Base-by-base conservation (phyloP, 2,329 filamentous ascomycete species). In the Gnomoniopsis sp. region DNA sequence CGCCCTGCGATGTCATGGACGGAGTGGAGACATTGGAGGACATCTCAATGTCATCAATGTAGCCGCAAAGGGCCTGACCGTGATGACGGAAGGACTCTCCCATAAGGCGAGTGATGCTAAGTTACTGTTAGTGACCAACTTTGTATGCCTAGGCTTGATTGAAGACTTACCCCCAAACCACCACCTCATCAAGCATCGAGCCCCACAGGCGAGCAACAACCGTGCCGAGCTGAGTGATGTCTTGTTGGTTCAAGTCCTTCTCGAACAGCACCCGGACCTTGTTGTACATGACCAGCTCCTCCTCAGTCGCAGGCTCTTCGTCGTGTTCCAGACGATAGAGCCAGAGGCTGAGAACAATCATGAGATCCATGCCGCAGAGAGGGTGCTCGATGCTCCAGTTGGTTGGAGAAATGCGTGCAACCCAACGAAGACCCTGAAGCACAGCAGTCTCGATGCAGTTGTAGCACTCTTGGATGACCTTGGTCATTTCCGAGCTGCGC, bases 351-450 rank as follows among this genome's bases (percentile, higher is more conserved):
- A 99, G 88, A 67, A 97, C 95, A 73, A 98, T 95, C 86, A 99
- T 96, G 66, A 98, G 83, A 74, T 99, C 95, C 78, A 99, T 86
- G 63, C 93, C 93, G 70, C 93, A 97, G 59, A 99, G 87, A 54
- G 95, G 93, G 73, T 99, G 93, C 78, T 99, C 95, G 62, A 98
- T 91, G 73, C 93, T 98, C 95, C 95, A 99, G 77, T 98, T 98
- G 49, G 95, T 97, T 22, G 95, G 92, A 49, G 93, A 97, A 22
- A 93, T 97, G 66, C 93, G 89, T n/a, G 93, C 93, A 63, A 98
- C 93, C 93, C 95, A 98, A 68, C 93, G 91, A 65, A 98, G 92
- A 65, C 93, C 95, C 74, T 97, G 93, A 63, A 92, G 79, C 49
- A 96, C 93, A 57, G 93, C 93, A 51, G 95, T 96, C 75, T 98